These are phyloP conservation scores for Diophrys sp. DNA, from an alignment of 73 alveolate species.

Conservation along the genomic window DNA sequence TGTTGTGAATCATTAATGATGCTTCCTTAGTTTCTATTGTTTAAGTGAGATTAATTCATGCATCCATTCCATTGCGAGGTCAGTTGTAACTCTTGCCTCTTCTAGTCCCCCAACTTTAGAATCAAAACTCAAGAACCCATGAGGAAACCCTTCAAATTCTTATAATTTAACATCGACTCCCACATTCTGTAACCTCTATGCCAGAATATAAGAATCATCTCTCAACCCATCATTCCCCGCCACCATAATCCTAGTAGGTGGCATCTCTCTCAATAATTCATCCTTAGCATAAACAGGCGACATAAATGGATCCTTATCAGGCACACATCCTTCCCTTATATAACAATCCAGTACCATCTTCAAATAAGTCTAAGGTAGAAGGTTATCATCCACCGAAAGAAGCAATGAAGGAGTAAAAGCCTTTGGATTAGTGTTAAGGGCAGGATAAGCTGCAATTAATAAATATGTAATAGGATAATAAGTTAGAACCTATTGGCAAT, in stretches of 20 bases:
- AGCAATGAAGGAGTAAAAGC: conserved; percentile 68
- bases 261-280: conserved; percentile 35
- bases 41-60: not conserved
- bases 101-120: not conserved
- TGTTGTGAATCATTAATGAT: too few species aligned
- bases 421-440: conserved; percentile 44
- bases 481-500: too few species aligned
- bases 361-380: conserved; percentile 69
- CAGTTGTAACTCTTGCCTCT: not conserved
- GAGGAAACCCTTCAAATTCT: conserved; percentile 25
- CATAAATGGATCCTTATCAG: conserved; percentile 46
- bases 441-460: conserved; percentile 32
- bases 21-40: too few species aligned
- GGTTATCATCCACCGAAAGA: conserved; percentile 70
- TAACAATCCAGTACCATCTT: conserved; percentile 72
- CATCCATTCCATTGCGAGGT: not conserved
- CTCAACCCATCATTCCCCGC: conserved; percentile 60
- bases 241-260: conserved; percentile 38
- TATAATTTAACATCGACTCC: conserved; percentile 16
- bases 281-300: conserved; percentile 62
- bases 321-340: conserved; percentile 50
- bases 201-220: conserved; percentile 43
- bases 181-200: conserved; percentile 30
- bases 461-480: too few species aligned
- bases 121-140: conserved; percentile 39